Percentiles rank a stretch among this genome's conserved stretches.
Evolutionary conservation across 345 rosid species (phyloP).

Genomic region (Hypericum androsaemum): DNA sequence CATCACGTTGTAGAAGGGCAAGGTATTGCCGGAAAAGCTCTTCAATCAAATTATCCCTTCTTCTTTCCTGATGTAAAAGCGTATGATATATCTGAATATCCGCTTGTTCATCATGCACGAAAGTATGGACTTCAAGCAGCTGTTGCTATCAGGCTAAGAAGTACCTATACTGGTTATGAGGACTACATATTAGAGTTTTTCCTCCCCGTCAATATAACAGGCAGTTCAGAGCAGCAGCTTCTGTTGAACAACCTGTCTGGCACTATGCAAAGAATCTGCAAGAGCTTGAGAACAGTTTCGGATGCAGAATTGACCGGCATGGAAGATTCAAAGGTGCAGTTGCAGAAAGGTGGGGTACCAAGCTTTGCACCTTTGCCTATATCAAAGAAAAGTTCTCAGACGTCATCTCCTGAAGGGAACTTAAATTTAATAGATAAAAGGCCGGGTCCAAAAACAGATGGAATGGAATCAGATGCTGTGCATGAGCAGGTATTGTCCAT

Average conservation of each 20-base stretch:
- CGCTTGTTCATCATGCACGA: slow-evolving; percentile 88
- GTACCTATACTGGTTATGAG: slow-evolving; percentile 63
- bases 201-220: slow-evolving; percentile 66
- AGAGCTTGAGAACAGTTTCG: slow-evolving; percentile 65
- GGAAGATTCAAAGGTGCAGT: slow-evolving; percentile 22
- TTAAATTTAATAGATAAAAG: slow-evolving; percentile 23
- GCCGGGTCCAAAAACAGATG: slow-evolving; percentile 29
- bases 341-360: slow-evolving; percentile 19
- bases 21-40: slow-evolving; percentile 80
- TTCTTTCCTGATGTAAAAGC: slow-evolving; percentile 68
- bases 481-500: slow-evolving; percentile 35
- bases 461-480: slow-evolving; percentile 25
- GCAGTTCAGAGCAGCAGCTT: slow-evolving; percentile 72
- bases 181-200: slow-evolving; percentile 79
- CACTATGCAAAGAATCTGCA: slow-evolving; percentile 83
- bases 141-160: slow-evolving; percentile 81
- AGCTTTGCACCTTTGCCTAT: slow-evolving; percentile 19
- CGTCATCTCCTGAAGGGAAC: slow-evolving; percentile 21
- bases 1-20: slow-evolving; percentile 71
- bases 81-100: slow-evolving; percentile 57
- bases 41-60: slow-evolving; percentile 66
- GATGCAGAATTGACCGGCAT: slow-evolving; percentile 31
- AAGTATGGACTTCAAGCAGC: slow-evolving; percentile 78
- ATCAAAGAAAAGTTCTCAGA: slow-evolving; percentile 30
- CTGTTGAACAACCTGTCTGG: slow-evolving; percentile 67